Conservation (phyloP, 495 filamentous ascomycete genomes). For the Penicillium daleae region DNA sequence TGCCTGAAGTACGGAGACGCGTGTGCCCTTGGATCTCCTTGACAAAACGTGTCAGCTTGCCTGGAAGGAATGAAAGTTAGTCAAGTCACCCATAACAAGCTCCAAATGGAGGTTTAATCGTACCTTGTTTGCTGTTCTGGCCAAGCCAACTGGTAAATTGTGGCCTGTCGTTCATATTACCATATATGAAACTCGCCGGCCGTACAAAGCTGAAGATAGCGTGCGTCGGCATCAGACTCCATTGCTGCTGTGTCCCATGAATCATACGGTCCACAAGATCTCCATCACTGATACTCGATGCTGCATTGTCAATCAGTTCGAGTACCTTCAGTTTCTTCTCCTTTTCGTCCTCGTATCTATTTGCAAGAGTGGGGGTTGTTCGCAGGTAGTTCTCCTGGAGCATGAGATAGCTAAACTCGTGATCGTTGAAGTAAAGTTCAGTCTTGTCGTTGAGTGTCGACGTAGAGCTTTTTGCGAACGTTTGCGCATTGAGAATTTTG, state of each 20-base stretch:
- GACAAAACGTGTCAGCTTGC: conserved; percentile 79
- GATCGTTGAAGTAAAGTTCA: conserved; percentile 98
- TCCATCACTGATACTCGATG: conserved; percentile 94
- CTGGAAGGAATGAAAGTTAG: conserved; percentile 33
- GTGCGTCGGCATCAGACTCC: conserved; percentile 96
- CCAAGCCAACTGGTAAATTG: conserved; percentile 89
- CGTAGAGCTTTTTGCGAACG: conserved; percentile 81
- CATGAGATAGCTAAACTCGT: conserved; percentile 96
- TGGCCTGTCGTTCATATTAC: conserved; percentile 64
- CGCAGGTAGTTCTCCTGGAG: conserved; percentile 96
- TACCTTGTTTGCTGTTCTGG: conserved; percentile 87
- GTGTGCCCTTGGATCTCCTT: conserved; percentile 98
- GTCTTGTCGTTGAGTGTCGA: conserved; percentile 94
- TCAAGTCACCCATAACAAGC: background rate
- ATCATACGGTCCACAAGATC: conserved; percentile 98
- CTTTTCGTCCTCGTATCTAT: conserved; percentile 58
- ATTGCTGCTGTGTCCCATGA: conserved; percentile 95
- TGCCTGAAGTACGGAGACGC: conserved; percentile 88
- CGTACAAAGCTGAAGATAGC: conserved; percentile 95
- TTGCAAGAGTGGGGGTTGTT: conserved; percentile 70
- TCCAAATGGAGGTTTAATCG: background rate
- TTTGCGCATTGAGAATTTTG: conserved; percentile 85
- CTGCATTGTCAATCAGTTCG: conserved; percentile 83
- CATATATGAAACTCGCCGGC: conserved; percentile 88
- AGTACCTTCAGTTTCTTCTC: conserved; percentile 77